Evolutionary conservation across 495 filamentous ascomycete species (phyloP).

Genomic region (Trichocladium antarcticum): DNA sequence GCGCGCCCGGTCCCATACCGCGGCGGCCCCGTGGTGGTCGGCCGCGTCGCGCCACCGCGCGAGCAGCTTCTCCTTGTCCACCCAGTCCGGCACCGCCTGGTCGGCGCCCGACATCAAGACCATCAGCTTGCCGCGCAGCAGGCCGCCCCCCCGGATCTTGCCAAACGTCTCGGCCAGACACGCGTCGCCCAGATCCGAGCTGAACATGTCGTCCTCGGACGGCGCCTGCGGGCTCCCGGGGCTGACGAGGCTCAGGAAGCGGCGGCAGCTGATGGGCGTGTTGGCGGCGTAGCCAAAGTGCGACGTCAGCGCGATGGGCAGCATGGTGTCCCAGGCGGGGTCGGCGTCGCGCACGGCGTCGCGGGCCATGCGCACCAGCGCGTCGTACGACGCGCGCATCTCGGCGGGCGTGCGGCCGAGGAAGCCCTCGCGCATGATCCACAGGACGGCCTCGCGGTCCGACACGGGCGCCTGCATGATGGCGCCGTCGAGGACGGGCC

Average conservation of each 20-base stretch:
- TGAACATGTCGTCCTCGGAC: slow-evolving; percentile 67
- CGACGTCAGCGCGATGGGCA: slow-evolving; percentile 42
- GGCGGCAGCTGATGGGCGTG: slow-evolving; percentile 44
- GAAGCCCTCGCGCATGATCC: slow-evolving; percentile 19
- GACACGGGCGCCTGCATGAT: slow-evolving; percentile 64
- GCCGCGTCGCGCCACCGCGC: slow-evolving; percentile 39
- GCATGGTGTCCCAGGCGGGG: slow-evolving; percentile 40
- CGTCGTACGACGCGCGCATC: slow-evolving; percentile 32
- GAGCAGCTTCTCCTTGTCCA: slow-evolving; percentile 55
- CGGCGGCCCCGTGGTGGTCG: background rate
- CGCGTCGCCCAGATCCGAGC: slow-evolving; percentile 52
- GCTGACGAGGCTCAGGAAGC: slow-evolving; percentile 52
- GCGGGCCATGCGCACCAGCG: slow-evolving; percentile 41
- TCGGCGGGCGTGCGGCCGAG: slow-evolving; percentile 9
- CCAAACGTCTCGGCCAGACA: slow-evolving; percentile 54
- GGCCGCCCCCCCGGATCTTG: slow-evolving; percentile 34
- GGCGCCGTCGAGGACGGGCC: slow-evolving; percentile 50
- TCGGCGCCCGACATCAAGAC: slow-evolving; percentile 53
- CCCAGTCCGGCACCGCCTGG: slow-evolving; percentile 46
- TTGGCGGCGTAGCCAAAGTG: slow-evolving; percentile 29
- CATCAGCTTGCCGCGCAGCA: slow-evolving; percentile 30
- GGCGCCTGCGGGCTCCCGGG: slow-evolving; percentile 39
- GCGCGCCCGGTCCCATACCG: slow-evolving; percentile 30
- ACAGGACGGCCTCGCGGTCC: slow-evolving; percentile 52
- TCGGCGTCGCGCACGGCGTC: slow-evolving; percentile 31